Evolutionary conservation across 2,329 filamentous ascomycete species (phyloP).

Genomic region (Cadophora luteo-olivacea): DNA sequence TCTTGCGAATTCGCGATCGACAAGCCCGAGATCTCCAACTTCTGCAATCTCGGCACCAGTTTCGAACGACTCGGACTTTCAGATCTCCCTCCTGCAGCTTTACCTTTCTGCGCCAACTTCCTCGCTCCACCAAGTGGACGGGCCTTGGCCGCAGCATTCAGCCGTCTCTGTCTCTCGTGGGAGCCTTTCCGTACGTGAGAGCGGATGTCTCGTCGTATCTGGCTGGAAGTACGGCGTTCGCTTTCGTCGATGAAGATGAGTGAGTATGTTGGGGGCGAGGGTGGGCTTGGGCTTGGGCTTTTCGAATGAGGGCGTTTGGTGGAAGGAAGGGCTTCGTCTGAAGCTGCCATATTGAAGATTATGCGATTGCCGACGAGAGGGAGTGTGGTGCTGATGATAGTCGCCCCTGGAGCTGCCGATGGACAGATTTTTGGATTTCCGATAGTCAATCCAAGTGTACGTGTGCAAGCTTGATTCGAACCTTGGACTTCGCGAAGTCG

Average conservation of each 20-base stretch:
- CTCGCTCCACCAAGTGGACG: background rate
- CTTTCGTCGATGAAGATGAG: conserved; percentile 14
- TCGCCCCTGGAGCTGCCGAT: background rate
- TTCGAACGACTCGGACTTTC: background rate
- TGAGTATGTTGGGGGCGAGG: background rate
- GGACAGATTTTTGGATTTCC: background rate
- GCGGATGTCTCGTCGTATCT: conserved; percentile 9
- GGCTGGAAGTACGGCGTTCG: conserved; percentile 1
- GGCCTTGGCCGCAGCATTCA: conserved; percentile 10
- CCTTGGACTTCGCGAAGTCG: background rate
- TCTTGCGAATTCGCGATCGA: background rate
- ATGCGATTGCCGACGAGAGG: background rate
- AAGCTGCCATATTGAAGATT: background rate
- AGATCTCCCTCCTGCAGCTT: background rate
- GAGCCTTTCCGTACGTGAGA: conserved; percentile 6
- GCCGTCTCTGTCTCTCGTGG: conserved; percentile 1
- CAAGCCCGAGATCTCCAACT: background rate
- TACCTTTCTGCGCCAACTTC: background rate
- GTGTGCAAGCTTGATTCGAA: background rate
- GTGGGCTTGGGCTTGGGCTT: background rate
- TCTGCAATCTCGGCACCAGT: background rate
- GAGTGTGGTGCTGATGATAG: background rate
- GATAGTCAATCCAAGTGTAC: background rate
- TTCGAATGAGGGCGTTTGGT: background rate
- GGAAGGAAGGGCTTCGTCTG: background rate